Conservation (phyloP, 139 green algal genomes). For the Chlamydomonas urium region DNA sequence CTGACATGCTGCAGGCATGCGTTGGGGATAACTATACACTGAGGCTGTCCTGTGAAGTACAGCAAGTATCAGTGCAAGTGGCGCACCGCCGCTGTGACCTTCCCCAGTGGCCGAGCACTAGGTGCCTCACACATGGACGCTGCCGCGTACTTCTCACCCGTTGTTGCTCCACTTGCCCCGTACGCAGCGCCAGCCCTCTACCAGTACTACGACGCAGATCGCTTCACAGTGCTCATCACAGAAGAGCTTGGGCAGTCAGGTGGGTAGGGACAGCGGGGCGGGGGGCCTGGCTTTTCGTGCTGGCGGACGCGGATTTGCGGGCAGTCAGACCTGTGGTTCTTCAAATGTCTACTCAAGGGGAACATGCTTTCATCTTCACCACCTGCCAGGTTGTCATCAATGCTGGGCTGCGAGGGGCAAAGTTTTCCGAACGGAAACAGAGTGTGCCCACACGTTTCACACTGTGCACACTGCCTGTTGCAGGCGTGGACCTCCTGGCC, state of each 20-base stretch:
- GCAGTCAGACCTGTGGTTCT: neutral
- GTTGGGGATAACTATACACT: too few species aligned
- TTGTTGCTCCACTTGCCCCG: too few species aligned
- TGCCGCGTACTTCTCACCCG: too few species aligned
- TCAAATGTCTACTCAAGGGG: neutral
- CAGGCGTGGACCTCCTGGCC: conserved; percentile 79
- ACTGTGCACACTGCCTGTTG: neutral
- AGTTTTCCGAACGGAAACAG: neutral
- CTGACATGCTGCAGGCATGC: too few species aligned
- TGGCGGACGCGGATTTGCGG: neutral
- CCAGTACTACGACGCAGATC: too few species aligned
- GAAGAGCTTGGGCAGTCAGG: conserved; percentile 87
- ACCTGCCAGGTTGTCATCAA: neutral
- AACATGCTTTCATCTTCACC: neutral
- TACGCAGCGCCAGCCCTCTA: too few species aligned
- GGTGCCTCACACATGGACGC: too few species aligned
- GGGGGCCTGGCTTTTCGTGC: neutral
- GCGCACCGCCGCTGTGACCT: too few species aligned
- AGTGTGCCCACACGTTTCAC: neutral
- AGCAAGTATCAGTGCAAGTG: too few species aligned
- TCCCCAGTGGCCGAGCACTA: too few species aligned
- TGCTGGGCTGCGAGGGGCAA: neutral
- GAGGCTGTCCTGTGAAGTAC: too few species aligned
- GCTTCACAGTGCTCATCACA: conserved; percentile 84
- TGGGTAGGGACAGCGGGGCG: conserved; percentile 12